These are phyloP conservation scores for Bipolaris bicolor DNA, from an alignment of 2,329 filamentous ascomycete species.

Conservation along the genomic window DNA sequence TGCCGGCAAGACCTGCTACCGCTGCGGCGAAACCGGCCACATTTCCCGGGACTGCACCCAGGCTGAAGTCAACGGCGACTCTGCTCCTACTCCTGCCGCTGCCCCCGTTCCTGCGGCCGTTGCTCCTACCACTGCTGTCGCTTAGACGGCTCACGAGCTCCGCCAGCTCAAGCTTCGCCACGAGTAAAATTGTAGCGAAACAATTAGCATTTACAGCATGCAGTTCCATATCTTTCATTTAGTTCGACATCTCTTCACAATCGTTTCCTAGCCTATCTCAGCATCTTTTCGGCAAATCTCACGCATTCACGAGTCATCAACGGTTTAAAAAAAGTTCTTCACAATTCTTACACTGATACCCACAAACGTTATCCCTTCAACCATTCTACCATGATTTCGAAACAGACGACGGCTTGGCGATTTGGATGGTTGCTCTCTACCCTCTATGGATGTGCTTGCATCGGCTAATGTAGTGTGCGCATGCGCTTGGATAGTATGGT, in stretches of 20 bases:
- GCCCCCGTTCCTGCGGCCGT: constrained; percentile 45
- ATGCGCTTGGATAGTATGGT: constrained; percentile 35
- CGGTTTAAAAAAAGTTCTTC: constrained; percentile 45
- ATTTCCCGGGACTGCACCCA: constrained; percentile 95
- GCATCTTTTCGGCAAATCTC: constrained; percentile 44
- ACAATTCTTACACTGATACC: constrained; percentile 54
- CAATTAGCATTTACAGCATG: constrained; percentile 12
- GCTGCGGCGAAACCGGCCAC: constrained; percentile 93
- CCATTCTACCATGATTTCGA: constrained; percentile 47
- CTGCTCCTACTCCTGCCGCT: constrained; percentile 34
- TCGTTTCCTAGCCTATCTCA: constrained; percentile 42
- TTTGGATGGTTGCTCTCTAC: constrained; percentile 31
- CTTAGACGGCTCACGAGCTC: constrained; percentile 30
- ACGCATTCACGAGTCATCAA: constrained; percentile 48
- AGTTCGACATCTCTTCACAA: constrained; percentile 31
- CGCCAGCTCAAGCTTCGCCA: constrained; percentile 4
- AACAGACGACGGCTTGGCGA: constrained; percentile 49
- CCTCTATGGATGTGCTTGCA: constrained; percentile 21
- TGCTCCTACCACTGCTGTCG: constrained; percentile 51
- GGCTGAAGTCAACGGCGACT: constrained; percentile 62
- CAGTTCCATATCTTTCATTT: constrained; percentile 21
- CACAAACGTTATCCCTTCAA: constrained; percentile 48
- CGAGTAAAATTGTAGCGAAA: constrained; percentile 30
- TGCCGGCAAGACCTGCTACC: constrained; percentile 97
- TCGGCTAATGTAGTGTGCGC: constrained; percentile 3